A percentile compares a stretch with the other conserved stretches of the same genome.
phyloP scores from a whole-genome alignment of 2,329 filamentous ascomycete species.

The Aspergillus amoenus region DNA sequence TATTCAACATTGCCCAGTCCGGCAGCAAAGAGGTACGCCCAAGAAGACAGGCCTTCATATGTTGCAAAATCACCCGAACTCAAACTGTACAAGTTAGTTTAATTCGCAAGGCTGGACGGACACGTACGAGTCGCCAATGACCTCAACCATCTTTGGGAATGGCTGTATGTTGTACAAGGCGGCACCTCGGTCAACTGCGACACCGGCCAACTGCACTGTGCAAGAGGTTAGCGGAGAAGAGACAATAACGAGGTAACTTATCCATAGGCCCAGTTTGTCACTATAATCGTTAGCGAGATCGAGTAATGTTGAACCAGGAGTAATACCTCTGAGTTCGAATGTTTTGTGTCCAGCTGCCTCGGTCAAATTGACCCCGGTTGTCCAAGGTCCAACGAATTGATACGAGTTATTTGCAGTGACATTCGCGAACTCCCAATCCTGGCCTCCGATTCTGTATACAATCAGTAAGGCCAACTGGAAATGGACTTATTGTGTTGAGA shows the following conservation, averaged over 20 bases:
- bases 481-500: not conserved
- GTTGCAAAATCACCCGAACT: conserved; percentile 55
- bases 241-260: conserved; percentile 18
- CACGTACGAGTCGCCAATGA: conserved; percentile 45
- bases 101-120: conserved; percentile 22
- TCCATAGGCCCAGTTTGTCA: conserved; percentile 62
- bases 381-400: conserved; percentile 53
- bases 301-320: not conserved
- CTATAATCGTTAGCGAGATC: conserved; percentile 21
- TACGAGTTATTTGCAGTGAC: conserved; percentile 58
- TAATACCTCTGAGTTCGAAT: conserved; percentile 52
- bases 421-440: conserved; percentile 63
- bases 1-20: conserved; percentile 61
- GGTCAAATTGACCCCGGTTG: conserved; percentile 45
- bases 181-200: conserved; percentile 50
- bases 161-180: conserved; percentile 41
- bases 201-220: conserved; percentile 53
- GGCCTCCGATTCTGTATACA: conserved; percentile 49
- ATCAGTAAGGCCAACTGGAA: not conserved
- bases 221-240: conserved; percentile 13
- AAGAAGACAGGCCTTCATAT: conserved; percentile 58
- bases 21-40: conserved; percentile 56
- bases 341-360: conserved; percentile 38
- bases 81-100: conserved; percentile 44
- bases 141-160: conserved; percentile 41